Conservation (phyloP, 148 eudicot genomes). For the Rhododendron williamsianum region DNA sequence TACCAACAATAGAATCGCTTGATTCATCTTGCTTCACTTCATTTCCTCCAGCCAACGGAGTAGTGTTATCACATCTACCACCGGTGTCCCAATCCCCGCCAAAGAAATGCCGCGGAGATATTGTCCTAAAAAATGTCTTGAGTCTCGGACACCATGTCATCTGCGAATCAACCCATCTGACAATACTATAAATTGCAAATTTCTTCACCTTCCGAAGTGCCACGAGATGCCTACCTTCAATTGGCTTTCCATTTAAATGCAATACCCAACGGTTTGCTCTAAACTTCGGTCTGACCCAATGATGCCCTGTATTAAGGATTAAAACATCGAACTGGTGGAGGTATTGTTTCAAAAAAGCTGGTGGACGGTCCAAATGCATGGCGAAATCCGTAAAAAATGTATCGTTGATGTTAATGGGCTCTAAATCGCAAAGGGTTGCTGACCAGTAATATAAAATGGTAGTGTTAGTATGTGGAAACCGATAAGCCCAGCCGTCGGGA, state of each 20-base stretch:
- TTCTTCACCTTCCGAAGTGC: constrained; percentile 54
- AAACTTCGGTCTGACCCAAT: constrained; percentile 60
- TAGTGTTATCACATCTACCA: constrained; percentile 56
- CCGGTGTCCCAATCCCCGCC: constrained; percentile 68
- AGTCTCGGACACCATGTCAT: constrained; percentile 35
- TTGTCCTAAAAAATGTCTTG: constrained; percentile 51
- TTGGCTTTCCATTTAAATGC: constrained; percentile 46
- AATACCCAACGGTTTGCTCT: constrained; percentile 59
- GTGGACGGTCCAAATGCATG: constrained; percentile 64
- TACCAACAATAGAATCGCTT: constrained; percentile 44
- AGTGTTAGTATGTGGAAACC: constrained; percentile 49
- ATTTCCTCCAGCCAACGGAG: constrained; percentile 48
- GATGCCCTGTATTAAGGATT: constrained; percentile 60
- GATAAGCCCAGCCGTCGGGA: constrained; percentile 60
- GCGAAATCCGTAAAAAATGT: constrained; percentile 30
- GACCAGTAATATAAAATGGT: constrained; percentile 62
- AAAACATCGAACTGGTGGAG: constrained; percentile 41
- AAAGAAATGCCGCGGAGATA: constrained; percentile 59
- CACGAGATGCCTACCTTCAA: constrained; percentile 29
- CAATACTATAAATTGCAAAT: constrained; percentile 35
- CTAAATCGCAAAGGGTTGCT: constrained; percentile 47
- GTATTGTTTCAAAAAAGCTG: constrained; percentile 34
- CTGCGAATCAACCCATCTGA: constrained; percentile 51
- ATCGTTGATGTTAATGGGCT: constrained; percentile 30
- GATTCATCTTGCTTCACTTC: constrained; percentile 42